A percentile compares a stretch with the other conserved stretches of the same genome.
phyloP scores from a whole-genome alignment of 768 basidiomycete species.

The Heimioporus sp. region DNA sequence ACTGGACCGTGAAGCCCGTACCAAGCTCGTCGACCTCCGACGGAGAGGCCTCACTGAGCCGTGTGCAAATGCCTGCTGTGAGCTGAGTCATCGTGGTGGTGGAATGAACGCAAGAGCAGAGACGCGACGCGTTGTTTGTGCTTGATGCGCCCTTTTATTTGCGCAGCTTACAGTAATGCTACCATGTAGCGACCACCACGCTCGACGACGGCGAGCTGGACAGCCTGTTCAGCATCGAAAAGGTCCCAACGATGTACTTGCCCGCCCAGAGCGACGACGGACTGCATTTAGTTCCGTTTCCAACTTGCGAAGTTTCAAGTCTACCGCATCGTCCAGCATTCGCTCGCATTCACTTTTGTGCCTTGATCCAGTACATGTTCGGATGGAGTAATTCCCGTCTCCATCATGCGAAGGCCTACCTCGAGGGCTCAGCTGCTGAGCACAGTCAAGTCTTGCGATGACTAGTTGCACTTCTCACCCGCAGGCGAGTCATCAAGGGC shows the following conservation, averaged over 20 bases:
- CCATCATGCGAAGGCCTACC: slow-evolving; percentile 21
- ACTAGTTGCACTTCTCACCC: slow-evolving; percentile 16
- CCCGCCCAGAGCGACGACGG: slow-evolving; percentile 9
- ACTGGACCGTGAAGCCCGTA: slow-evolving; percentile 58
- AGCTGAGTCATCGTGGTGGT: slow-evolving; percentile 44
- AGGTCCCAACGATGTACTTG: background rate
- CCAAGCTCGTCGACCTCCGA: slow-evolving; percentile 29
- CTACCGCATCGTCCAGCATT: slow-evolving; percentile 22
- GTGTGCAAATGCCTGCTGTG: slow-evolving; percentile 53
- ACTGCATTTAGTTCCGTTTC: slow-evolving; percentile 29
- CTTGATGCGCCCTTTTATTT: slow-evolving; percentile 6
- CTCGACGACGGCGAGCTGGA: slow-evolving; percentile 1
- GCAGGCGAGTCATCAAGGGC: slow-evolving; percentile 12
- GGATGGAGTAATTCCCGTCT: slow-evolving; percentile 28
- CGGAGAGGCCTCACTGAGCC: slow-evolving; percentile 42
- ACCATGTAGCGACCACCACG: slow-evolving; percentile 7
- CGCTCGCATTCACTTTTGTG: slow-evolving; percentile 29
- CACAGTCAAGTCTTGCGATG: slow-evolving; percentile 20
- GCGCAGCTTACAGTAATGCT: background rate
- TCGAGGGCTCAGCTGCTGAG: slow-evolving; percentile 12
- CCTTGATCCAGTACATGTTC: slow-evolving; percentile 29
- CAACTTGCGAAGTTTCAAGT: slow-evolving; percentile 29
- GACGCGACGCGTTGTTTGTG: slow-evolving; percentile 19
- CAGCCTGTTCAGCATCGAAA: background rate
- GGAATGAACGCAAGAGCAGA: background rate